Percentiles rank a stretch among this genome's conserved stretches.
These are phyloP conservation scores for Dothistroma septosporum DNA, from an alignment of 2,329 filamentous ascomycete species.

Conservation along the genomic window DNA sequence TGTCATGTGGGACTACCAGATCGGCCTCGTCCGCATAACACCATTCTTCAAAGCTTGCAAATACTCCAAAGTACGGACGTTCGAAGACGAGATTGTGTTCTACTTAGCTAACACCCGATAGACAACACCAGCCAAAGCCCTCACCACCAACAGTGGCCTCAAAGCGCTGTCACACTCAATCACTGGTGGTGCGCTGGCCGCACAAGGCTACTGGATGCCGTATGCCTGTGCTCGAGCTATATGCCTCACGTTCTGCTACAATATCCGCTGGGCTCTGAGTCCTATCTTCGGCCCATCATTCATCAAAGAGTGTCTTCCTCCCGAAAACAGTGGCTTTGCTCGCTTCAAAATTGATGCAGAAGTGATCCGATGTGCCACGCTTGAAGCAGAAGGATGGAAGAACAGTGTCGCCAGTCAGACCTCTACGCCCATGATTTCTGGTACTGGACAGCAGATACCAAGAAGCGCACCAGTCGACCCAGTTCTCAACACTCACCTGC, in stretches of 20 bases:
- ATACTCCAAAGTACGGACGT: conserved; percentile 69
- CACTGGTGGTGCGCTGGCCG: conserved; percentile 82
- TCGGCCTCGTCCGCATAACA: conserved; percentile 88
- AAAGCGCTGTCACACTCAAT: conserved; percentile 90
- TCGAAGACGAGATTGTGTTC: too few relatives aligned
- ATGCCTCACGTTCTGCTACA: conserved; percentile 82
- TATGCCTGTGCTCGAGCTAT: conserved; percentile 80
- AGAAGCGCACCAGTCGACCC: conserved; percentile 18
- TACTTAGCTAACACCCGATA: conserved; percentile 38
- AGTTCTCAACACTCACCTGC: conserved; percentile 5
- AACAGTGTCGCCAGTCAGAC: conserved; percentile 14
- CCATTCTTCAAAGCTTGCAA: conserved; percentile 89
- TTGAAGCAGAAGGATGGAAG: conserved; percentile 39
- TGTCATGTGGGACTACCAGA: conserved; percentile 96
- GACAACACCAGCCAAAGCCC: conserved; percentile 84
- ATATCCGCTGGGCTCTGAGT: conserved; percentile 78
- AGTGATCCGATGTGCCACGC: conserved; percentile 37
- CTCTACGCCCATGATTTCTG: conserved; percentile 8
- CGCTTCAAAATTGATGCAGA: conserved; percentile 40
- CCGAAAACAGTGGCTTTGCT: conserved; percentile 57
- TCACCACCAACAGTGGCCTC: conserved; percentile 65
- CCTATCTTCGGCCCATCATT: conserved; percentile 87
- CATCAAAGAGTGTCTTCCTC: conserved; percentile 63
- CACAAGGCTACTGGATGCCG: conserved; percentile 98
- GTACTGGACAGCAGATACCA: conserved; percentile 14